These are phyloP conservation scores for Apiotrichum siamense DNA, from an alignment of 1,284 basidiomycete genomes.

Conservation along the genomic window DNA sequence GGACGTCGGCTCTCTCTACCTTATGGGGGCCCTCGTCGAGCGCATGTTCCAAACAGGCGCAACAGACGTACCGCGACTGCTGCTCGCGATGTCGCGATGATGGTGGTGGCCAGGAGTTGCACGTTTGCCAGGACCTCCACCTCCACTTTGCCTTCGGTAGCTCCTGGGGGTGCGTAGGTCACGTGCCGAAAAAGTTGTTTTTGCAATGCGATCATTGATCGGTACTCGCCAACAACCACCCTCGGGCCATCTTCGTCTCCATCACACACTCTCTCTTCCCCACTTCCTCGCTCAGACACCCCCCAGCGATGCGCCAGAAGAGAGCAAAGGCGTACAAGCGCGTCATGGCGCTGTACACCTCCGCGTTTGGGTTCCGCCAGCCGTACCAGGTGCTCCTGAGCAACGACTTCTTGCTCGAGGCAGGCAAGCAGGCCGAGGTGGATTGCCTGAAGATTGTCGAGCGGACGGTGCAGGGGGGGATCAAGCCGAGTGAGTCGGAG, in stretches of 20 bases:
- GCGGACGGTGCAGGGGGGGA: conserved; percentile 69
- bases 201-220: background rate
- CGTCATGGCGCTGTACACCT: conserved; percentile 78
- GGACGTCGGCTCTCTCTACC: too few species aligned
- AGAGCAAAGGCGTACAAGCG: conserved; percentile 86
- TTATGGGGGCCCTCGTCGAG: too few species aligned
- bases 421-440: conserved; percentile 51
- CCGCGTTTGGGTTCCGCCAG: conserved; percentile 79
- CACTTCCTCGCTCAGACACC: background rate
- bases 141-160: too few species aligned
- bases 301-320: conserved; percentile 71
- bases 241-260: background rate
- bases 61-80: too few species aligned
- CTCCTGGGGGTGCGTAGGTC: too few species aligned
- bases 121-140: too few species aligned
- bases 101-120: too few species aligned
- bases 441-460: conserved; percentile 72
- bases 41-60: too few species aligned
- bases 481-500: conserved; percentile 86
- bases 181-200: background rate
- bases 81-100: too few species aligned
- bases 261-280: background rate
- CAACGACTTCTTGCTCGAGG: conserved; percentile 71
- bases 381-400: conserved; percentile 87
- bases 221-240: background rate